Evolutionary conservation across 352 stramenopile species (phyloP).

Genomic region (Phytophthora europaea): DNA sequence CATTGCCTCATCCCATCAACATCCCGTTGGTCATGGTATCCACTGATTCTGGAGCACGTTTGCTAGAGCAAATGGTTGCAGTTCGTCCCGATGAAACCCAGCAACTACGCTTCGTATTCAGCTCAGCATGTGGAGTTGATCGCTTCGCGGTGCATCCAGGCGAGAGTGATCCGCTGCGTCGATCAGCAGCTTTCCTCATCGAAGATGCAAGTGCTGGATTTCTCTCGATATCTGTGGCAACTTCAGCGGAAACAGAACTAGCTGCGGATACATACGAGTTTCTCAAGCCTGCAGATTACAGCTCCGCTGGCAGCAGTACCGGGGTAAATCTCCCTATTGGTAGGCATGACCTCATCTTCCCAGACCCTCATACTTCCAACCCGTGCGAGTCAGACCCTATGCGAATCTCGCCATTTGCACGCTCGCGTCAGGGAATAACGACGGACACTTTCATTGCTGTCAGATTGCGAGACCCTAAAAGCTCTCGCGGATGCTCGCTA

Average conservation of each 20-base stretch:
- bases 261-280: conserved; percentile 54
- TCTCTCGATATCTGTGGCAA: conserved; percentile 60
- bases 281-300: conserved; percentile 41
- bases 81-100: conserved; percentile 42
- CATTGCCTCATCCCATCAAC: conserved; percentile 53
- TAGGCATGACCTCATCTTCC: conserved; percentile 50
- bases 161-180: conserved; percentile 43
- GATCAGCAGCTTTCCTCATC: conserved; percentile 52
- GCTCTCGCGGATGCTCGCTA: conserved; percentile 44
- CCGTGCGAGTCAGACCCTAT: conserved; percentile 46
- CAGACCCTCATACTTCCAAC: conserved; percentile 36
- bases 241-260: conserved; percentile 43
- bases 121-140: conserved; percentile 46
- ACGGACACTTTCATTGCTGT: conserved; percentile 42
- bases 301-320: conserved; percentile 18
- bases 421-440: conserved; percentile 24
- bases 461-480: conserved; percentile 29
- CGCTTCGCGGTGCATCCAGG: conserved; percentile 60
- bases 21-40: conserved; percentile 79
- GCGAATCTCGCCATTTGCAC: conserved; percentile 27
- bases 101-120: conserved; percentile 71
- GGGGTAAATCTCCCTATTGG: conserved; percentile 51
- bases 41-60: conserved; percentile 59
- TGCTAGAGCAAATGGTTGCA: conserved; percentile 50
- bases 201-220: conserved; percentile 60